phyloP scores from a whole-genome alignment of 2,329 filamentous ascomycete species.

The Dryadomyces quercus-mongolicae region DNA sequence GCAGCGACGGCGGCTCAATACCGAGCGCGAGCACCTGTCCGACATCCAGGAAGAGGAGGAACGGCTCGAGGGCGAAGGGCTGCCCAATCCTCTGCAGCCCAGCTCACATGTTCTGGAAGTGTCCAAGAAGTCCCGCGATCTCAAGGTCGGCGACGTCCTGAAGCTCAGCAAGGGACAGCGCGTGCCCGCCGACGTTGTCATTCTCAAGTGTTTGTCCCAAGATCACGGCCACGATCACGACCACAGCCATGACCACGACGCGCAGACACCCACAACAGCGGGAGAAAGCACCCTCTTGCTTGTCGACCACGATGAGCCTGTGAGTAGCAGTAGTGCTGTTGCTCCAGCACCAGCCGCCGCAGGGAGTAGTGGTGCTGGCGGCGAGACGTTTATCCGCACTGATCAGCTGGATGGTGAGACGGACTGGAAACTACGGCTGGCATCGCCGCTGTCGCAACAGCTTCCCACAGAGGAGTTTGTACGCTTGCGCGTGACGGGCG shows the following conservation, averaged over 20 bases:
- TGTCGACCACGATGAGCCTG: neutral
- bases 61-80: constrained; percentile 30
- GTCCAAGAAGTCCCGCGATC: constrained; percentile 69
- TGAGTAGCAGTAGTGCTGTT: constrained; percentile 13
- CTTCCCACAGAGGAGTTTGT: constrained; percentile 61
- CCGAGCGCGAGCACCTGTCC: constrained; percentile 35
- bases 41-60: constrained; percentile 62
- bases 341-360: constrained; percentile 11
- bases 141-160: constrained; percentile 91
- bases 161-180: constrained; percentile 86
- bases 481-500: constrained; percentile 60
- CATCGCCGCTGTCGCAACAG: constrained; percentile 75
- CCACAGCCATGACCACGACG: constrained; percentile 19
- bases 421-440: constrained; percentile 91
- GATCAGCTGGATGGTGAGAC: constrained; percentile 97
- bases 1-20: constrained; percentile 19
- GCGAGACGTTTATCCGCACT: constrained; percentile 93
- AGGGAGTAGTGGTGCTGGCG: constrained; percentile 32
- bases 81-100: constrained; percentile 14
- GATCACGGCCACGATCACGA: constrained; percentile 12
- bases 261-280: constrained; percentile 20
- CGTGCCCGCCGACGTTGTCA: constrained; percentile 87
- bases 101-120: constrained; percentile 51
- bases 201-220: constrained; percentile 57
- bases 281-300: neutral